phyloP scores from a whole-genome alignment of 306 rosid species.

The Dicorynia guianensis region DNA sequence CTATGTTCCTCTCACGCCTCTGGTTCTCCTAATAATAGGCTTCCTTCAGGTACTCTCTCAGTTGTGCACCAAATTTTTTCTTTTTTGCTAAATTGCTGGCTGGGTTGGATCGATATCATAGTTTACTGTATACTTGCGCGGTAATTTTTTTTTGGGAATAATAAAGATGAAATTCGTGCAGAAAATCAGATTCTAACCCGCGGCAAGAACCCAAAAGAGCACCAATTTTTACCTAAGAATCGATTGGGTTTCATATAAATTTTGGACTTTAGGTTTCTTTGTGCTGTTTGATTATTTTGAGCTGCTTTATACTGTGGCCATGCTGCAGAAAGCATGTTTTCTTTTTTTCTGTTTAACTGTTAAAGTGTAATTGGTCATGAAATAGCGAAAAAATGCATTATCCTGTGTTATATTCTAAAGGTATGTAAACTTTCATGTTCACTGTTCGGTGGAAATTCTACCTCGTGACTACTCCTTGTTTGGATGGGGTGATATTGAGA shows the following conservation, averaged over 20 bases:
- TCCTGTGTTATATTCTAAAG: neutral
- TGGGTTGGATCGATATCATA: neutral
- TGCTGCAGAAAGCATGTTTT: slow-evolving; percentile 1
- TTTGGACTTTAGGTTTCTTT: slow-evolving; percentile 8
- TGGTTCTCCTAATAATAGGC: slow-evolving; percentile 16
- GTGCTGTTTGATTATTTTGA: neutral
- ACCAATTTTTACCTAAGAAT: neutral
- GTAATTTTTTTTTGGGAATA: neutral
- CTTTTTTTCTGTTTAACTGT: no score
- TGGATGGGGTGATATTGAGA: no score
- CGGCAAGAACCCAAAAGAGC: neutral
- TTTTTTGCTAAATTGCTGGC: neutral
- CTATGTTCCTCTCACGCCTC: slow-evolving; percentile 42
- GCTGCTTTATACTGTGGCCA: slow-evolving; percentile 1
- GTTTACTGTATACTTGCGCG: neutral
- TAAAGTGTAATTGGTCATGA: slow-evolving; percentile 3
- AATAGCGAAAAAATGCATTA: no score
- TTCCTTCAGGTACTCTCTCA: slow-evolving; percentile 49
- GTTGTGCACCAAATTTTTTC: neutral
- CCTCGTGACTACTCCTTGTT: neutral
- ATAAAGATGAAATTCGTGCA: neutral
- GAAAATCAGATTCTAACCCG: neutral
- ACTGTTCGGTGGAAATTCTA: neutral
- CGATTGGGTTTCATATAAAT: neutral
- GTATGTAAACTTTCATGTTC: neutral